Percentiles rank a stretch among this genome's conserved stretches.
Conservation (phyloP, 306 rosid genomes). For the Quercus suber region DNA sequence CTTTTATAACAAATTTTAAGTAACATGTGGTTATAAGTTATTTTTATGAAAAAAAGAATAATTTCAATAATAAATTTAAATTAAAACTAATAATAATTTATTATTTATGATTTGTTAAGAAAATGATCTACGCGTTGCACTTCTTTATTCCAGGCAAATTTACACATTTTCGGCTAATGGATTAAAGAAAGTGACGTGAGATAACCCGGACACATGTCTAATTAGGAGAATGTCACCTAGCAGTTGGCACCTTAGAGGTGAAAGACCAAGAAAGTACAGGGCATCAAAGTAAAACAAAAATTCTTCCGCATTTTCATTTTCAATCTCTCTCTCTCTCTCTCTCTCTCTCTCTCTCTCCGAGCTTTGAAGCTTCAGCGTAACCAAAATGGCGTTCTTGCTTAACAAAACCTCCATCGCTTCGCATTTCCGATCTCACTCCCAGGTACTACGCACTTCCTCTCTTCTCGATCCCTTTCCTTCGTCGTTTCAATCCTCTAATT, state of each 20-base stretch:
- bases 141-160: too few species aligned
- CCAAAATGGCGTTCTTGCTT: conserved; percentile 63
- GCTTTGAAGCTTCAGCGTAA: not conserved
- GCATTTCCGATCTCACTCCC: conserved; percentile 55
- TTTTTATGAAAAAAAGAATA: accelerated
- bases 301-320: not conserved
- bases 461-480: not conserved
- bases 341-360: not conserved
- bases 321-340: not conserved
- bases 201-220: too few species aligned
- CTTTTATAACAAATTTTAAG: too few species aligned
- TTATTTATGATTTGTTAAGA: accelerated
- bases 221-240: too few species aligned
- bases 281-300: too few species aligned
- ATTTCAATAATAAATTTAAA: accelerated
- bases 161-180: too few species aligned
- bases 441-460: conserved; percentile 27
- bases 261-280: too few species aligned
- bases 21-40: too few species aligned
- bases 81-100: accelerated
- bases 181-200: too few species aligned
- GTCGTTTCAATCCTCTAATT: not conserved
- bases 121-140: accelerated
- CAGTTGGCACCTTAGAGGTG: too few species aligned
- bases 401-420: conserved; percentile 55